Percentiles rank a stretch among this genome's conserved stretches.
Conservation (phyloP, 495 filamentous ascomycete species). For the Penicillium robsamsonii region DNA sequence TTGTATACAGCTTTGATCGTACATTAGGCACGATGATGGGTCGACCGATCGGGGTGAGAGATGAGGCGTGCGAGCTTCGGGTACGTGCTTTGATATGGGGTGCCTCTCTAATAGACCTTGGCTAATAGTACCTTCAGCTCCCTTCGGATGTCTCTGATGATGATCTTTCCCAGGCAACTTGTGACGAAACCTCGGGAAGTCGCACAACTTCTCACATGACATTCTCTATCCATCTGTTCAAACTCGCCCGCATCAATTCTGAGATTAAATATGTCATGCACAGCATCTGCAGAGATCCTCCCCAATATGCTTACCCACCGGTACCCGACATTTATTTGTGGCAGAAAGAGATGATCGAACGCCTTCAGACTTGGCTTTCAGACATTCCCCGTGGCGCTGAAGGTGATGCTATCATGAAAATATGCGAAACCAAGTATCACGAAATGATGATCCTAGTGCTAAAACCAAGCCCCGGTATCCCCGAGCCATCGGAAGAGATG, state of each 20-base stretch:
- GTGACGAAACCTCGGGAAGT: neutral
- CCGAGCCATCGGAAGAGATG: slow-evolving; percentile 36
- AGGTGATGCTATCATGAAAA: slow-evolving; percentile 21
- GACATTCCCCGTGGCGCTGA: slow-evolving; percentile 25
- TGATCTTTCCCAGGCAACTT: slow-evolving; percentile 17
- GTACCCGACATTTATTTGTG: slow-evolving; percentile 38
- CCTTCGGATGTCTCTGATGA: slow-evolving; percentile 33
- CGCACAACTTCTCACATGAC: slow-evolving; percentile 37
- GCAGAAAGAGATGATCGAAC: slow-evolving; percentile 40
- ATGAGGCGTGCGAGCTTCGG: slow-evolving; percentile 49
- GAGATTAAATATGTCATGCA: slow-evolving; percentile 52
- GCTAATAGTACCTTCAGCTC: slow-evolving; percentile 23
- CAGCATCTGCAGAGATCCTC: slow-evolving; percentile 38
- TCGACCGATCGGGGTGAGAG: slow-evolving; percentile 46
- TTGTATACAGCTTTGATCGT: slow-evolving; percentile 46
- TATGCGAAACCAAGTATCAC: slow-evolving; percentile 42
- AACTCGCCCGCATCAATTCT: slow-evolving; percentile 42
- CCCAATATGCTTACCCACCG: slow-evolving; percentile 41
- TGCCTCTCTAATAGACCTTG: neutral
- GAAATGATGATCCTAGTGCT: slow-evolving; percentile 44
- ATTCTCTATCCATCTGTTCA: slow-evolving; percentile 44
- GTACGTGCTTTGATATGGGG: slow-evolving; percentile 23
- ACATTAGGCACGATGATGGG: slow-evolving; percentile 50
- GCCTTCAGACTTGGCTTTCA: slow-evolving; percentile 32
- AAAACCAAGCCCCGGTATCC: slow-evolving; percentile 43